phyloP scores from a whole-genome alignment of 306 rosid genomes.

The Hippophae gyantsensis region DNA sequence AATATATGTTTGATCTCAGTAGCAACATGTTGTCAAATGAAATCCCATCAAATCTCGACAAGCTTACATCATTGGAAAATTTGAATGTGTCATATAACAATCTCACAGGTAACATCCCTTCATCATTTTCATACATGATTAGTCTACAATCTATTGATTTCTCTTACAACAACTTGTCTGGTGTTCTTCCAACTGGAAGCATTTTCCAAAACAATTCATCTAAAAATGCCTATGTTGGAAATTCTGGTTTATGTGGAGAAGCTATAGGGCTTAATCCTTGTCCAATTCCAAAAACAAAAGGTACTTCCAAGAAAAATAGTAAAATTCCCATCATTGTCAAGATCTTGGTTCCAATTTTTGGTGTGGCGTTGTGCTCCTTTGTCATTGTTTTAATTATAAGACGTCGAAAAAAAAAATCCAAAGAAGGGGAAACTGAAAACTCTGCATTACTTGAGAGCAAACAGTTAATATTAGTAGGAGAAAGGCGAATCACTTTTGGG shows the following conservation, averaged over 20 bases:
- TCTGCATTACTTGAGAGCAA: neutral
- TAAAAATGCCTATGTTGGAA: conserved; percentile 33
- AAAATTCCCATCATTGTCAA: conserved; percentile 20
- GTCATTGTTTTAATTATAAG: conserved; percentile 4
- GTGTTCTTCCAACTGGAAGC: conserved; percentile 7
- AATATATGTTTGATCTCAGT: conserved; percentile 37
- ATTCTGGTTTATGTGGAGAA: conserved; percentile 43
- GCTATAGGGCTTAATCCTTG: conserved; percentile 29
- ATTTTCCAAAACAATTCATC: conserved; percentile 13
- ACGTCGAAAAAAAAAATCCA: conserved; percentile 1
- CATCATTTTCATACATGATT: conserved; percentile 19
- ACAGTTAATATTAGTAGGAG: conserved; percentile 28
- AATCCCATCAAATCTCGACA: conserved; percentile 37
- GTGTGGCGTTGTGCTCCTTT: conserved; percentile 9
- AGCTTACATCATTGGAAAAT: conserved; percentile 26
- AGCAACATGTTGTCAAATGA: conserved; percentile 39
- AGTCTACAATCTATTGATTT: conserved; percentile 43
- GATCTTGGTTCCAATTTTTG: conserved; percentile 28
- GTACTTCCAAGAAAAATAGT: conserved; percentile 8
- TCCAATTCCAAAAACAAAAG: neutral
- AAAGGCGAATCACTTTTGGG: conserved; percentile 33
- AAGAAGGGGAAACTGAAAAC: conserved; percentile 16
- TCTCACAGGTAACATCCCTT: conserved; percentile 38
- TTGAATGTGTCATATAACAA: conserved; percentile 50
- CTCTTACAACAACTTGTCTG: conserved; percentile 24